Evolutionary conservation across 2,329 filamentous ascomycete species (phyloP).

Genomic region (Xylaria sp.): DNA sequence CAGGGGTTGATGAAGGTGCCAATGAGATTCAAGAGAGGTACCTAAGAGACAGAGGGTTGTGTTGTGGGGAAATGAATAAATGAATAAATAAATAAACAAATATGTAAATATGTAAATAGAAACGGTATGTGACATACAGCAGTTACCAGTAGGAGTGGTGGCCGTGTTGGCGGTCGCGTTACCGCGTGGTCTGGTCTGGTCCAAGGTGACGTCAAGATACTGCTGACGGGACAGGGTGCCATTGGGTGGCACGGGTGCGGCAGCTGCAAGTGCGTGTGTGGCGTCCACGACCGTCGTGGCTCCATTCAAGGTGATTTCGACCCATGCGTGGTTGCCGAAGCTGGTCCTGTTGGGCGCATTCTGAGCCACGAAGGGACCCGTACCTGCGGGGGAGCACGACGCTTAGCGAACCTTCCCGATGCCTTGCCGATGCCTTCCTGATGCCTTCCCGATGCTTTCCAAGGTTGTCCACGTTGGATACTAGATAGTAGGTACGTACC

Average conservation of each 20-base stretch:
- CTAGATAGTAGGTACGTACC: too few relatives aligned
- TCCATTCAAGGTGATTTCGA: not conserved
- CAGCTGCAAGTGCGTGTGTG: not conserved
- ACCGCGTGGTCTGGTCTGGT: not conserved
- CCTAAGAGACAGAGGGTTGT: not conserved
- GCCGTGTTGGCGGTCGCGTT: not conserved
- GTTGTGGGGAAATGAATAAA: not conserved
- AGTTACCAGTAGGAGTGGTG: not conserved
- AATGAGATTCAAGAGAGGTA: not conserved
- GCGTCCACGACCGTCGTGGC: not conserved
- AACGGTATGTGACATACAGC: not conserved
- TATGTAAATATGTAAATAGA: too few relatives aligned
- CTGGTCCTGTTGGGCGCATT: not conserved
- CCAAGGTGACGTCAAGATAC: not conserved
- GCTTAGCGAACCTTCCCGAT: not conserved
- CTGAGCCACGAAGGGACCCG: not conserved
- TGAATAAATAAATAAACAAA: too few relatives aligned
- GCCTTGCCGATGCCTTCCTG: too few relatives aligned
- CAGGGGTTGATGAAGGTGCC: too few relatives aligned
- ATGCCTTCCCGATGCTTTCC: not conserved
- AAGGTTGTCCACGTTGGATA: not conserved
- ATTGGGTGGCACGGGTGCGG: not conserved
- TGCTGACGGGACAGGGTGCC: not conserved
- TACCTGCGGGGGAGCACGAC: not conserved
- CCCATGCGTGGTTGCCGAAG: not conserved